Base-by-base conservation (phyloP, 2,329 filamentous ascomycete species). In the Graphilbum fragrans region DNA sequence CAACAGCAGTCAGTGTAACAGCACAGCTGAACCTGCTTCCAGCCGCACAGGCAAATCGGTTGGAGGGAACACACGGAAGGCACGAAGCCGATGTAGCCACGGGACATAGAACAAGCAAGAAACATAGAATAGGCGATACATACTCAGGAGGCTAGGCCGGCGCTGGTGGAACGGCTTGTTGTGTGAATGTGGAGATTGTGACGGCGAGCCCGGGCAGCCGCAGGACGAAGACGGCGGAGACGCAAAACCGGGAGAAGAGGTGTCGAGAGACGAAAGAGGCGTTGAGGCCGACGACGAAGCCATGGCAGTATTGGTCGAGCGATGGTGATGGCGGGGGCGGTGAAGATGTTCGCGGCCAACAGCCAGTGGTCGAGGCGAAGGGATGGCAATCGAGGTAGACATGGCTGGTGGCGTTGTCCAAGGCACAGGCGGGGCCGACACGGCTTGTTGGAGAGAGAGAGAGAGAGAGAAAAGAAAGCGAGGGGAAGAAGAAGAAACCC, bases 381-480 rank as follows among this genome's bases (percentile, higher is more conserved):
- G 80, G 51, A 86, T 86, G 49, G 72, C 67, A 61, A 85, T 85
- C 45, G 77, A 82, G 45, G 78, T 78, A 45, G 77, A 79, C 76
- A 81, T 77, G 50, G 48, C 60, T 36, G 29, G 27, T 19, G 19
- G 21, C 23, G n/a, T 16, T 17, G 38, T 18, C 5, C 35, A 36
- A 19, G 16, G 20, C 14, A 12, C 35, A 22, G 35, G n/a, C 12
- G 25, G 14, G 5, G 35, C 20, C 10, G 35, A n/a, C 14, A 37
- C 10, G 35, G 12, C 16, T 9, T 9, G 7, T 3, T 8, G 16
- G n/a, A 21, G n/a, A 19, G 19, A 19, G 35, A 4, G 35, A 19
- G 34, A 35, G 12, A 35, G 34, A 35, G 18, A 35, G 32, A n/a
- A n/a, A n/a, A n/a, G n/a, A n/a, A n/a, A n/a, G n/a, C n/a, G n/a